Base-by-base conservation (phyloP, 208 protist genomes). In the Perkinsela sp. region DNA sequence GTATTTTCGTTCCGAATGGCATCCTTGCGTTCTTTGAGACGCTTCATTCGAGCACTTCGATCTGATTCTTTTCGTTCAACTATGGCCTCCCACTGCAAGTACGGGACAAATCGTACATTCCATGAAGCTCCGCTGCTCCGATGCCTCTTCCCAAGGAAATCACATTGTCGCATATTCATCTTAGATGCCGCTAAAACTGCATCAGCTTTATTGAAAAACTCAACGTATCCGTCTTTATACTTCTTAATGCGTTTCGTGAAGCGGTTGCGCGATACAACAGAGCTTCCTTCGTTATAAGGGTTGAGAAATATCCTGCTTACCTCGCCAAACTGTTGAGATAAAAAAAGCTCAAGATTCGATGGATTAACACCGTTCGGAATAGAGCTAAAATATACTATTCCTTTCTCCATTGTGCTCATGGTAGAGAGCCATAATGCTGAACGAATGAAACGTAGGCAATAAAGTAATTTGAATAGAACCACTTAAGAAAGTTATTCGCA, bases 201-300 rank as follows among this genome's bases (percentile, higher is more conserved):
- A 22, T 57, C 40, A n/a, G 6, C 40, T 57, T 57, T 57, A 22
- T 22, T 6, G 22, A 6, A 22, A 57, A 57, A 57, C 40, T 57
- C 40, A n/a, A 57, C 40, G 22, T 57, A 57, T 57, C 40, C 40
- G 22, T 57, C 40, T 57, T 57, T 57, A 57, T 57, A 57, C 40
- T 22, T 6, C 22, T 57, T 57, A 6, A n/a, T 57, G 22, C 6
- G 22, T 22, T 57, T 57, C 40, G 40, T n/a, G 22, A n/a, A n/a
- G 40, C 40, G 40, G 22, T 57, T 22, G 13, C 13, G 13, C 22
- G 40, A 57, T 57, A 22, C 6, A 57, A 57, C 6, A 57, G 40
- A 6, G 22, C 40, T 57, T n/a, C 40, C 22, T 57, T 57, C 40
- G 22, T 57, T 57, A n/a, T 57, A 6, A 6, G 40, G 40, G 6